Conservation (phyloP, 169 alveolate species). For the Plasmodium falciparum region DNA sequence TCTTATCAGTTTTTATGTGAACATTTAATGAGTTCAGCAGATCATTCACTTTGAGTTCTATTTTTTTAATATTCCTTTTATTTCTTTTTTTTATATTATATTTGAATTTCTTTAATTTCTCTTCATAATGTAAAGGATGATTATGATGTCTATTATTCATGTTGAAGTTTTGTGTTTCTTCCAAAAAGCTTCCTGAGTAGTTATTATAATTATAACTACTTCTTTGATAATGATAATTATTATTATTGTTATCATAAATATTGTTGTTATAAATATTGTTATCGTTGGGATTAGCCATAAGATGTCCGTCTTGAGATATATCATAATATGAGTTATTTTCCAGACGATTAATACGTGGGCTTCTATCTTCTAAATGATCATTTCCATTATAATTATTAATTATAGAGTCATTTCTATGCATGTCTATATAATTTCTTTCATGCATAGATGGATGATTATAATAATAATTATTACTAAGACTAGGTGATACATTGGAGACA, state of each 20-base stretch:
- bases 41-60: constrained; percentile 32
- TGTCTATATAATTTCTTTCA: not conserved
- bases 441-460: not conserved
- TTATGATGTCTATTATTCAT: too few relatives aligned
- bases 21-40: constrained; percentile 45
- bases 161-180: not conserved
- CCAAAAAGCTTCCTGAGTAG: constrained; percentile 1
- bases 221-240: not conserved
- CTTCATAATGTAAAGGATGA: constrained; percentile 3
- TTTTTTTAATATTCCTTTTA: constrained; percentile 45
- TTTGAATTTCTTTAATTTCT: constrained; percentile 30
- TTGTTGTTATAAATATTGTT: not conserved
- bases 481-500: not conserved
- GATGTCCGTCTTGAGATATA: too few relatives aligned
- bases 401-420: not conserved
- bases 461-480: not conserved
- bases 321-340: too few relatives aligned
- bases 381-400: too few relatives aligned
- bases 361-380: too few relatives aligned
- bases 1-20: constrained; percentile 49
- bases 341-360: too few relatives aligned
- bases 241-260: not conserved
- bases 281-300: not conserved
- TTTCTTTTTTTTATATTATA: constrained; percentile 30
- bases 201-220: not conserved